These are phyloP conservation scores for Aspergillus puulaauensis DNA, from an alignment of 2,329 filamentous ascomycete species.

Conservation along the genomic window DNA sequence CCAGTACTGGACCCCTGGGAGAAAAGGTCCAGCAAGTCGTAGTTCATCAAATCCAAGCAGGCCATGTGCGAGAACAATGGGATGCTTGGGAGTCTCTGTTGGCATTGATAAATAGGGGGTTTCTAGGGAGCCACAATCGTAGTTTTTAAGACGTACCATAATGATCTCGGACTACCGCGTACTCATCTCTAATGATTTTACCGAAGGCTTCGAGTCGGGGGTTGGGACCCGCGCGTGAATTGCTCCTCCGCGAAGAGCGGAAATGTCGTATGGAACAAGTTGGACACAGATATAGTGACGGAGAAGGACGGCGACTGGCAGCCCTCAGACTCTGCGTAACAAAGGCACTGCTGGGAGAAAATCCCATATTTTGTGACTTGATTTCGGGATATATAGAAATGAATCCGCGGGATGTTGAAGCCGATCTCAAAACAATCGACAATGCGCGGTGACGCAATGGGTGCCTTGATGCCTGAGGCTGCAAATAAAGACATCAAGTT, in stretches of 20 bases:
- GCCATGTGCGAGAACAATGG: constrained; percentile 65
- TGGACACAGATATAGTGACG: background rate
- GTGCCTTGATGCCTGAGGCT: constrained; percentile 12
- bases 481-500: background rate
- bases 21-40: constrained; percentile 51
- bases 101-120: background rate
- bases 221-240: constrained; percentile 35
- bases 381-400: background rate
- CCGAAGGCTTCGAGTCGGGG: constrained; percentile 54
- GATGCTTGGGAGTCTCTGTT: constrained; percentile 50
- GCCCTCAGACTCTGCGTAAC: background rate
- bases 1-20: constrained; percentile 65
- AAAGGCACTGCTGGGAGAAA: constrained; percentile 11
- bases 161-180: constrained; percentile 56
- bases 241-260: constrained; percentile 15
- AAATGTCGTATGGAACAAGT: constrained; percentile 16
- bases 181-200: constrained; percentile 60
- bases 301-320: background rate
- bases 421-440: background rate
- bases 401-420: background rate
- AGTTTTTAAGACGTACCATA: constrained; percentile 48
- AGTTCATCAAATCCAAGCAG: constrained; percentile 66
- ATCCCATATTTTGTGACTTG: constrained; percentile 21
- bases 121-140: background rate
- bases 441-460: constrained; percentile 6